Evolutionary conservation across 2,329 filamentous ascomycete species (phyloP).

Genomic region (Neoscytalidium dimidiatum): DNA sequence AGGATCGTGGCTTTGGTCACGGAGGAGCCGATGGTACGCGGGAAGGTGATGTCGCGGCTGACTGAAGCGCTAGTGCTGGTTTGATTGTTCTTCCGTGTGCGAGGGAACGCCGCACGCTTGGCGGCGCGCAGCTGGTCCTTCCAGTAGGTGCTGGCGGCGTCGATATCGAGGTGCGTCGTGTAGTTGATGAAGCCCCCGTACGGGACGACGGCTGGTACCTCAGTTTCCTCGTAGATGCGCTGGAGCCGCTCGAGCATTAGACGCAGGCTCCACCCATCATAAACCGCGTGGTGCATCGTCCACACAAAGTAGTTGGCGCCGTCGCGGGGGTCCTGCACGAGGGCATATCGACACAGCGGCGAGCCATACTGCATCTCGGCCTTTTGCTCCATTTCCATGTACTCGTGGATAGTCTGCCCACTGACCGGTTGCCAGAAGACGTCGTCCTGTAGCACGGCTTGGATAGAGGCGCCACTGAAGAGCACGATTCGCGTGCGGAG

Average conservation of each 20-base stretch:
- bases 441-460: neutral
- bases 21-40: neutral
- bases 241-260: neutral
- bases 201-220: neutral
- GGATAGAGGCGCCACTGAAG: neutral
- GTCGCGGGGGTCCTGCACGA: conserved; percentile 26
- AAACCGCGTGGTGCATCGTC: conserved; percentile 38
- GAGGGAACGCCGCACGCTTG: neutral
- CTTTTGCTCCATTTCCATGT: conserved; percentile 31
- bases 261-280: conserved; percentile 30
- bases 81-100: neutral
- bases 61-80: neutral
- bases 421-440: neutral
- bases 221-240: neutral
- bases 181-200: neutral
- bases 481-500: conserved; percentile 47
- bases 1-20: neutral
- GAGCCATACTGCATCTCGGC: conserved; percentile 32
- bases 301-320: neutral
- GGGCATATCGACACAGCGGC: conserved; percentile 39
- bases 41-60: neutral
- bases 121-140: neutral
- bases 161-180: conserved; percentile 34
- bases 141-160: conserved; percentile 31
- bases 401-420: neutral